Evolutionary conservation across 352 stramenopile species (phyloP), one percentile per base, ranked within the genome.

Genomic region (Phytophthora hibernalis): DNA sequence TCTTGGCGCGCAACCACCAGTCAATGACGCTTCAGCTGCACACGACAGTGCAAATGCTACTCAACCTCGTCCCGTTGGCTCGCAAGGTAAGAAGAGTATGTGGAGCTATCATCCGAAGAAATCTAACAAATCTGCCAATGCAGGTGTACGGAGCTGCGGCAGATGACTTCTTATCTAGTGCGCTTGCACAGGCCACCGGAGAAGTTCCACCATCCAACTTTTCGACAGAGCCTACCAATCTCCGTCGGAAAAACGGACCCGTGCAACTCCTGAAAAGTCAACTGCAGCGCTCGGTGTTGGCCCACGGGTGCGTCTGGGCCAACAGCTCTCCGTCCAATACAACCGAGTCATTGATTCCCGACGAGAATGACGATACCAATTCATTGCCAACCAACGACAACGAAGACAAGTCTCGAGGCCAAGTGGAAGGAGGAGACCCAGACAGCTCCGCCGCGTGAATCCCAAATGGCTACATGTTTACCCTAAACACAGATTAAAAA

Each of bases 11-110:
- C 54, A 93, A 89, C 54, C 80, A 91, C 44, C 82, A 90, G 58
- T 81, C 70, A 20, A 88, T 93, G 79, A 89, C 81, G 1, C 72
- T 79, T 15, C 85, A 93, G 53, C 72, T 93, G 0, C 82, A 93
- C 56, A 91, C 80, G 22, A 89, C 81, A 1, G 82, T 89, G 61
- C 79, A 93, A 30, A 89, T 91, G 76, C 65, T 93, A 28, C 70
- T 93, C 26, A 91, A 82, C 40, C 66, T 93, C 40, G 82, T 90
- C 5, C 85, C 85, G 1, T 67, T 93, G 12, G 79, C 79, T 51
- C 77, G 72, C 31, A 82, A 87, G 75, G 80, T 86, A 49, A 10
- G 22, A 50, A 8, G 13, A 18, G 35, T n/a, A 15, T n/a, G 35
- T 42, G 35, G 35, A 18, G 13, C 5, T 18, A 8, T 4, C 28